Evolutionary conservation across 805 yeast species (phyloP), one percentile per base, ranked within the genome.

Genomic region (Kockiozyma suomiensis): DNA sequence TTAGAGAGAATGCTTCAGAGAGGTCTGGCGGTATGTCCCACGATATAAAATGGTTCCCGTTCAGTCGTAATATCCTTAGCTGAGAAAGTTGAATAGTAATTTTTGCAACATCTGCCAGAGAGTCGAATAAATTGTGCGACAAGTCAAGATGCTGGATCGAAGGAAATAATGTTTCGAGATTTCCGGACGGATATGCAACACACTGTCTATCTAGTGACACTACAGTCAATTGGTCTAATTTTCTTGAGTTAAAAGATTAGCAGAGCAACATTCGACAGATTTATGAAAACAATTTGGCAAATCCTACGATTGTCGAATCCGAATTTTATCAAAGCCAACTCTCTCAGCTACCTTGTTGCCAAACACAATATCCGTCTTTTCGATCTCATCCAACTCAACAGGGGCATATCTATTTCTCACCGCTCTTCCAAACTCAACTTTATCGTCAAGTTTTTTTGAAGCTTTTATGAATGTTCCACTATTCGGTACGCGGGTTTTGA

Each of bases 381-480:
- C 64, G 7, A 54, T 59, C 15, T 59, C 69, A 8, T 65, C 69
- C 4, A 66, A 67, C n/a, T 72, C 69, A 1, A 74, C 71, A 10
- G 70, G 66, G 1, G 80, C 78, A 70, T 87, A 87, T 50, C 78
- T 79, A 13, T 69, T 70, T 13, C 68, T 51, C n/a, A 90, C 56
- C 0, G 88, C 90, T 5, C 79, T 76, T 25, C 73, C 69, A 62
- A 87, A 80, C 0, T 72, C 66, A 25, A 47, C 38, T 2, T 64
- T 47, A 0, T 59, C 60, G 42, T 82, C 81, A 7, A 56, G 30
- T 33, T 48, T 56, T 21, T 70, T 73, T 33, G 64, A 66, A 62
- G 72, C 64, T 68, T 86, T 88, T 32, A 89, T 59, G 66, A 89
- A 89, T 3, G 91, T 83, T 0, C 89, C 96, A 1, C 85, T 75